A percentile compares a stretch with the other conserved stretches of the same genome.
These are phyloP conservation scores for Candolleomyces aberdarensis DNA, from an alignment of 768 basidiomycete genomes.

Conservation along the genomic window DNA sequence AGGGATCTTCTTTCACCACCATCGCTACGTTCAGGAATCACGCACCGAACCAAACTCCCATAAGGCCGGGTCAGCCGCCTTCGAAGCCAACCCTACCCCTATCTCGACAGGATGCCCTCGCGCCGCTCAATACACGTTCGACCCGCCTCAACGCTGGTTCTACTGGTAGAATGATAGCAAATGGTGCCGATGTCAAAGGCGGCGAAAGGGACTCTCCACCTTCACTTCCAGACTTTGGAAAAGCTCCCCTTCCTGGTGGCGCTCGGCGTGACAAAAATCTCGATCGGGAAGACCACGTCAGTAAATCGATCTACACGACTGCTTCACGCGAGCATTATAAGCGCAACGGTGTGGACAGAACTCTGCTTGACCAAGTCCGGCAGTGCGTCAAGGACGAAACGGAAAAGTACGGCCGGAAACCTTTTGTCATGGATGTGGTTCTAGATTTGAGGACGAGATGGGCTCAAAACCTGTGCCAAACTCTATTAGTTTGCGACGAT, in stretches of 20 bases:
- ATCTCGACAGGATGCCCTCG: constrained; percentile 1
- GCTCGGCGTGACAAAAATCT: background rate
- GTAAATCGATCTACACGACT: constrained; percentile 1
- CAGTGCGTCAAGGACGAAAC: constrained; percentile 24
- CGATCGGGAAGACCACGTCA: background rate
- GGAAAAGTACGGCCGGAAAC: constrained; percentile 25
- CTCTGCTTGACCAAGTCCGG: constrained; percentile 25
- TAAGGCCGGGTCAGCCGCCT: constrained; percentile 4
- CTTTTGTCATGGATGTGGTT: constrained; percentile 46
- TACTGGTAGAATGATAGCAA: background rate
- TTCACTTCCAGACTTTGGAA: background rate
- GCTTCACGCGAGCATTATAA: background rate
- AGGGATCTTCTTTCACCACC: background rate
- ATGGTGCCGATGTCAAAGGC: constrained; percentile 5
- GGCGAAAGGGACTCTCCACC: background rate
- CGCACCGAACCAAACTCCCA: background rate
- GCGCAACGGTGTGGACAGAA: background rate
- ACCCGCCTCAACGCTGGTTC: constrained; percentile 2
- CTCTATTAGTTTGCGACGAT: background rate
- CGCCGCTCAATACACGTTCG: background rate
- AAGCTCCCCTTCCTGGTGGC: background rate
- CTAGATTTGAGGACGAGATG: constrained; percentile 36
- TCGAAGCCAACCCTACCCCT: constrained; percentile 5
- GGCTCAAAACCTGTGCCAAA: constrained; percentile 17
- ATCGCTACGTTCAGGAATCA: background rate